phyloP scores from a whole-genome alignment of 2,329 filamentous ascomycete genomes.

The Stemphylium vesicarium region DNA sequence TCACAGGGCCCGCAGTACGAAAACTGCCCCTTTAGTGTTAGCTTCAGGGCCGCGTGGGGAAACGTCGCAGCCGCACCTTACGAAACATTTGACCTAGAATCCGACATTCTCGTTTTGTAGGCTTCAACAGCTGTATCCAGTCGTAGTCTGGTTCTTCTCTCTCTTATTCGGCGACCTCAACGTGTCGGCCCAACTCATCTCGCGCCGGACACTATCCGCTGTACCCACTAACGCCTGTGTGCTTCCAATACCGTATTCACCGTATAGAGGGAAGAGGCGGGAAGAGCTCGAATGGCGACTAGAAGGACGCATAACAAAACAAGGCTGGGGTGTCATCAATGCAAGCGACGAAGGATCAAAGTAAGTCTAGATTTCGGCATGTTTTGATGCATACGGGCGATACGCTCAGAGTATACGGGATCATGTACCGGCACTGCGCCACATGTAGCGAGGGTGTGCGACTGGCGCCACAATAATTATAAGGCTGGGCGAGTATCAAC shows the following conservation, averaged over 20 bases:
- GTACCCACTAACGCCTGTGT: background rate
- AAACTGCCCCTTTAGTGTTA: slow-evolving; percentile 16
- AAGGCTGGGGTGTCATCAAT: slow-evolving; percentile 43
- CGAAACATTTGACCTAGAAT: slow-evolving; percentile 7
- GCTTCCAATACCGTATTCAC: background rate
- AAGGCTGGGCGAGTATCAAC: background rate
- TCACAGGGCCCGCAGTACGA: slow-evolving; percentile 24
- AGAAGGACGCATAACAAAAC: slow-evolving; percentile 46
- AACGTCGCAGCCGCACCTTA: slow-evolving; percentile 17
- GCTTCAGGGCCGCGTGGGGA: slow-evolving; percentile 11
- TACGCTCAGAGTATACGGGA: background rate
- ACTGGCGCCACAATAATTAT: background rate
- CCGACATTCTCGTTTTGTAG: slow-evolving; percentile 2
- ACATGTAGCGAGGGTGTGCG: background rate
- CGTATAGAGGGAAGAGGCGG: slow-evolving; percentile 6
- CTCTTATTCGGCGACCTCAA: slow-evolving; percentile 1
- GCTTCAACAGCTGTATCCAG: slow-evolving; percentile 15
- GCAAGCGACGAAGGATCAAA: slow-evolving; percentile 47
- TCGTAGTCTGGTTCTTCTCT: background rate
- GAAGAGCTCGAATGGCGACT: slow-evolving; percentile 30
- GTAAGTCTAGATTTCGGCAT: slow-evolving; percentile 20
- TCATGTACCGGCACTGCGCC: background rate
- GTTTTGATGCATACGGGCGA: background rate
- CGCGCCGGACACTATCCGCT: background rate
- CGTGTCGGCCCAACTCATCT: background rate